Evolutionary conservation across 371 early-diverging fungal genomes (phyloP), one percentile per base, ranked within the genome.

Genomic region (Syncephalis plumigaleata): DNA sequence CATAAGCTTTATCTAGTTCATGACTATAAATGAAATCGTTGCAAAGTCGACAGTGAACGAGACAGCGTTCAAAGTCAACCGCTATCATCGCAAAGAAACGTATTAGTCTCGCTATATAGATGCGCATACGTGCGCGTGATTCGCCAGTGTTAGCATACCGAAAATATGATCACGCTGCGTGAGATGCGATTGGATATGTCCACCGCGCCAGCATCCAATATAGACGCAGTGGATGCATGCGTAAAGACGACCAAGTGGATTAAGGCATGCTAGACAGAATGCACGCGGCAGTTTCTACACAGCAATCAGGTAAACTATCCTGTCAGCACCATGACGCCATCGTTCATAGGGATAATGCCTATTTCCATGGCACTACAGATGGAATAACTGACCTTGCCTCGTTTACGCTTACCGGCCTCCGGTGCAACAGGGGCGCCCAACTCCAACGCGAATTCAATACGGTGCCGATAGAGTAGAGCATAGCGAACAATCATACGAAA

Each of bases 21-120:
- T 68, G 50, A 58, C 90, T 91, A 57, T 87, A 87, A 0, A 91
- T 69, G 58, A 88, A 91, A 53, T 91, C 89, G 42, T 70, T 65
- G 65, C 94, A 93, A 16, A 64, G 60, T n/a, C 44, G 45, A 54
- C 94, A 93, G 57, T 70, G 90, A 13, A 89, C 51, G 9, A 61
- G 67, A 45, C 69, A 67, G 8, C 69, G 70, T 22, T 56, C 56
- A 36, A 85, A 68, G 50, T 87, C 86, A 55, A 84, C 63, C 1
- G 84, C 79, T 71, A 55, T 24, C 17, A n/a, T n/a, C 31, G 31
- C 31, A 31, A 18, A 22, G 5, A 13, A 39, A 52, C 27, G 7
- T 20, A 27, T 2, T 2, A 43, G 9, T 15, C 16, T n/a, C 16
- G 36, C 17, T 31, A 31, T 31, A 31, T 31, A 4, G 9, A 22